These are phyloP conservation scores for Paragyromitra xinjiangensis DNA, from an alignment of 495 filamentous ascomycete genomes.

Conservation along the genomic window DNA sequence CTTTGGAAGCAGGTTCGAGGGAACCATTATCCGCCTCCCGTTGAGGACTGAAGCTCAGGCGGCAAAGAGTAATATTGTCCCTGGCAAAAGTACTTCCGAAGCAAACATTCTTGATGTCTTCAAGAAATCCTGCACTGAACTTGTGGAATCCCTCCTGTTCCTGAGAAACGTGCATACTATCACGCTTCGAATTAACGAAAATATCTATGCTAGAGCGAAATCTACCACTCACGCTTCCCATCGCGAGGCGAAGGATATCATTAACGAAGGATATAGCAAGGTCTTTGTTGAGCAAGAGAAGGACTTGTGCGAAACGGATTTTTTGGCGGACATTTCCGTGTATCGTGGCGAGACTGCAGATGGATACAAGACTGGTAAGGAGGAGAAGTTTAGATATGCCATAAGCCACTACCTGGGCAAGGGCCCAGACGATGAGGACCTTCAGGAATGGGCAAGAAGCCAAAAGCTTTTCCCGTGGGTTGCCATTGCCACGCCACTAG, in stretches of 20 bases:
- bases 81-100: conserved; percentile 51
- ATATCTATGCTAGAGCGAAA: conserved; percentile 51
- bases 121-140: conserved; percentile 56
- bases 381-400: conserved; percentile 39
- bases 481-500: conserved; percentile 59
- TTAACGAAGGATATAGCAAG: conserved; percentile 44
- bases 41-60: conserved; percentile 59
- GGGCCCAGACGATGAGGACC: conserved; percentile 23
- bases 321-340: conserved; percentile 43
- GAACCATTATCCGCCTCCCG: conserved; percentile 63
- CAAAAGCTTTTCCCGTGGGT: conserved; percentile 61
- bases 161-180: conserved; percentile 59
- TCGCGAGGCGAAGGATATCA: conserved; percentile 15
- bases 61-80: conserved; percentile 55
- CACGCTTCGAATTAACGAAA: conserved; percentile 49
- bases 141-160: conserved; percentile 59
- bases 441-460: conserved; percentile 58
- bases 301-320: conserved; percentile 42
- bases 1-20: conserved; percentile 44
- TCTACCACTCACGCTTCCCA: conserved; percentile 37
- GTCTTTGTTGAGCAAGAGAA: conserved; percentile 44
- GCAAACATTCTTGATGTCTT: conserved; percentile 58
- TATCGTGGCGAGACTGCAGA: conserved; percentile 18
- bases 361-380: conserved; percentile 13
- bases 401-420: conserved; percentile 47